These are phyloP conservation scores for Paecilomyces sp. DNA, from an alignment of 2,329 filamentous ascomycete genomes.

Conservation along the genomic window DNA sequence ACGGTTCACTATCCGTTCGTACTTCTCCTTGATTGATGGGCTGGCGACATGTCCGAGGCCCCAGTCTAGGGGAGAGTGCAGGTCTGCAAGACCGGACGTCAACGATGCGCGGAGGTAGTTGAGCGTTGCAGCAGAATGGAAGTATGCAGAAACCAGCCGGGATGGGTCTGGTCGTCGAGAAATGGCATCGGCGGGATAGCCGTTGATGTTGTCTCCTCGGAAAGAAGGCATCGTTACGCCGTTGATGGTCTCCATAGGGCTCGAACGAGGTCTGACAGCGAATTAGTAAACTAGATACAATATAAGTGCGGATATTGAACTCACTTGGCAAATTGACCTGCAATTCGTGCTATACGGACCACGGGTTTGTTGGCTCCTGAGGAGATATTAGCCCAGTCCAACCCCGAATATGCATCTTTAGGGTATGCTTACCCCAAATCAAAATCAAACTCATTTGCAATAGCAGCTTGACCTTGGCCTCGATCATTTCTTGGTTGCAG, in stretches of 20 bases:
- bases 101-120: conserved; percentile 87
- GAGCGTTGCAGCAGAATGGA: conserved; percentile 87
- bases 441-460: conserved; percentile 95
- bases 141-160: conserved; percentile 84
- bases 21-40: conserved; percentile 74
- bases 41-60: conserved; percentile 85
- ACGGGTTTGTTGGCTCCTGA: conserved; percentile 62
- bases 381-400: background rate
- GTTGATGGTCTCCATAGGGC: conserved; percentile 73
- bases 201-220: conserved; percentile 92
- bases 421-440: conserved; percentile 66
- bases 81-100: conserved; percentile 81
- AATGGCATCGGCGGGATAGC: conserved; percentile 59
- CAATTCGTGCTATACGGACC: conserved; percentile 90
- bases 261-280: conserved; percentile 61
- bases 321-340: conserved; percentile 88
- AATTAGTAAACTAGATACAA: background rate
- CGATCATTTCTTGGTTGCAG: conserved; percentile 80
- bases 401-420: conserved; percentile 6
- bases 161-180: conserved; percentile 74
- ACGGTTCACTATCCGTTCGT: conserved; percentile 73
- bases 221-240: conserved; percentile 82
- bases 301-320: background rate
- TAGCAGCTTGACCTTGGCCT: conserved; percentile 93
- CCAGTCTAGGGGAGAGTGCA: conserved; percentile 93